These are phyloP conservation scores for Malassezia furfur DNA, from an alignment of 1,284 basidiomycete species.

Conservation along the genomic window DNA sequence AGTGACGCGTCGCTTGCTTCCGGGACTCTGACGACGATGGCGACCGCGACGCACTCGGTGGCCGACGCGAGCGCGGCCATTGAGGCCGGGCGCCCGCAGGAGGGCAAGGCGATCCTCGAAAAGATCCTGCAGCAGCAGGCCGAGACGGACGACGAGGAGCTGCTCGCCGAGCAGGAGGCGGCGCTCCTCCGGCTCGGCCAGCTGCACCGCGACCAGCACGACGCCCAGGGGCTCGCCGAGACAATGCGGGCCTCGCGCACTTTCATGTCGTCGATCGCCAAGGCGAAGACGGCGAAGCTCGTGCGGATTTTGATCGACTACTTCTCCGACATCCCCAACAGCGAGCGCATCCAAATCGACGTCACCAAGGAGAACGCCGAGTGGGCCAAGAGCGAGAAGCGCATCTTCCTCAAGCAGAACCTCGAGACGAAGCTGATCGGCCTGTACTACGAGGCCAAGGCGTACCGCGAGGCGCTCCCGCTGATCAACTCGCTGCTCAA, in stretches of 20 bases:
- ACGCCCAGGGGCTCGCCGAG: slow-evolving; percentile 73
- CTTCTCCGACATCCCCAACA: slow-evolving; percentile 68
- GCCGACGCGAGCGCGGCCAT: slow-evolving; percentile 37
- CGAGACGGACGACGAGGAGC: slow-evolving; percentile 53
- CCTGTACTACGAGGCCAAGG: slow-evolving; percentile 67
- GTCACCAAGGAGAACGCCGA: slow-evolving; percentile 81
- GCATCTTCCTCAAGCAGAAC: slow-evolving; percentile 89
- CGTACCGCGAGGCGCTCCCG: slow-evolving; percentile 68
- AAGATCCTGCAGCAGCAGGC: slow-evolving; percentile 28
- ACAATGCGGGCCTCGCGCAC: slow-evolving; percentile 75
- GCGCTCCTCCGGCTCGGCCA: slow-evolving; percentile 79
- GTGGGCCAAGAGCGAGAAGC: slow-evolving; percentile 84
- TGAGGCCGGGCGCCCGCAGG: slow-evolving; percentile 25
- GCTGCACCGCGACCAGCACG: slow-evolving; percentile 77
- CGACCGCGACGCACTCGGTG: slow-evolving; percentile 17
- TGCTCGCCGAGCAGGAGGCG: slow-evolving; percentile 69
- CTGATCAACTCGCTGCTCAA: slow-evolving; percentile 76
- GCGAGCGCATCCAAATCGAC: slow-evolving; percentile 68
- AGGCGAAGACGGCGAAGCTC: slow-evolving; percentile 95
- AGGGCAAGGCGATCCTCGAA: slow-evolving; percentile 38
- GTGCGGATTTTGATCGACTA: slow-evolving; percentile 76
- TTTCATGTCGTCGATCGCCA: slow-evolving; percentile 89
- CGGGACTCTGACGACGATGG: slow-evolving; percentile 4
- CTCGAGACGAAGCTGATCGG: slow-evolving; percentile 80
- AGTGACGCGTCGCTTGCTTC: slow-evolving; percentile 8